phyloP scores from a whole-genome alignment of 1,139 yeast species.

The Candida albicans region DNA sequence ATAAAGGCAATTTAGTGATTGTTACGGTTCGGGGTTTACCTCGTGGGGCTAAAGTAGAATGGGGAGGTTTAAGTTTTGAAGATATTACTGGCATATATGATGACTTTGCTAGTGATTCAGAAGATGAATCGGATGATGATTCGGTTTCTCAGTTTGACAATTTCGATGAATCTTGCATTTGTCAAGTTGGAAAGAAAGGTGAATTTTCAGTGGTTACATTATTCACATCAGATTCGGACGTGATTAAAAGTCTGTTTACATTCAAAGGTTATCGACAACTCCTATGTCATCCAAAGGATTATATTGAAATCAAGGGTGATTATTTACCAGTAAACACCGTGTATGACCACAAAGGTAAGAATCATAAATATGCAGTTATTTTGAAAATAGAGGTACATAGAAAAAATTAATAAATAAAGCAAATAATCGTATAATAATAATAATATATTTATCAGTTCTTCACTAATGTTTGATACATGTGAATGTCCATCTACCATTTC shows the following conservation, averaged over 20 bases:
- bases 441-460: background rate
- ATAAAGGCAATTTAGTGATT: slow-evolving; percentile 41
- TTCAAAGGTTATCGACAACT: slow-evolving; percentile 12
- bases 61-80: slow-evolving; percentile 65
- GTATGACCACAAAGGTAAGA: slow-evolving; percentile 20
- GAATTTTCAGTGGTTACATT: slow-evolving; percentile 12
- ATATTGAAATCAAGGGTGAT: slow-evolving; percentile 16
- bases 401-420: slow-evolving; percentile 12
- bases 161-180: slow-evolving; percentile 3
- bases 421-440: slow-evolving; percentile 1
- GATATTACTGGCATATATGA: slow-evolving; percentile 37
- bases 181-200: slow-evolving; percentile 16
- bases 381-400: slow-evolving; percentile 21
- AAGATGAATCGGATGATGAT: slow-evolving; percentile 4
- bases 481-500: background rate
- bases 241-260: slow-evolving; percentile 10
- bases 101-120: slow-evolving; percentile 40
- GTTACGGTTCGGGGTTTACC: slow-evolving; percentile 69
- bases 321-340: slow-evolving; percentile 27
- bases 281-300: slow-evolving; percentile 6
- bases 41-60: slow-evolving; percentile 68
- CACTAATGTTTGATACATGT: background rate
- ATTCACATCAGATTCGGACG: slow-evolving; percentile 19
- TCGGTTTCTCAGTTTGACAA: background rate
- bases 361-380: slow-evolving; percentile 23